phyloP scores from a whole-genome alignment of 805 yeast genomes.

The Lachancea quebecensis region DNA sequence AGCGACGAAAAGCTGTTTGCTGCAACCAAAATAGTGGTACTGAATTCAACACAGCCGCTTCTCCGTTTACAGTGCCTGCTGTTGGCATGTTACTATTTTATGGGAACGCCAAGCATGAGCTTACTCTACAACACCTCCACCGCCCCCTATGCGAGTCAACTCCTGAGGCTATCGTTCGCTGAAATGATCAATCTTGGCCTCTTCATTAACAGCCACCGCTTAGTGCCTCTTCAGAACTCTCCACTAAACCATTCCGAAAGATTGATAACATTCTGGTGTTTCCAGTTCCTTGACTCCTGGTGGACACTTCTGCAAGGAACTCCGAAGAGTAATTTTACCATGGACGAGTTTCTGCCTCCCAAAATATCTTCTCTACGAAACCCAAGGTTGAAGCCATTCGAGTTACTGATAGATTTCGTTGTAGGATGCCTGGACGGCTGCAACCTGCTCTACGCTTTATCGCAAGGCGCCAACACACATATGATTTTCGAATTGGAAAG shows the following conservation, averaged over 20 bases:
- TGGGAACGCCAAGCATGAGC: constrained; percentile 16
- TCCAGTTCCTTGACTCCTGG: constrained; percentile 28
- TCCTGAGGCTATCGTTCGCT: constrained; percentile 16
- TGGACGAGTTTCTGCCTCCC: constrained; percentile 25
- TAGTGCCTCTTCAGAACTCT: constrained; percentile 9
- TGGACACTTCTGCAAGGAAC: constrained; percentile 25
- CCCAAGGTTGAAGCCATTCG: constrained; percentile 21
- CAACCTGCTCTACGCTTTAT: constrained; percentile 16
- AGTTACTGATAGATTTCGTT: constrained; percentile 16
- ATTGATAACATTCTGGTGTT: constrained; percentile 24
- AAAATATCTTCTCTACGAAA: constrained; percentile 13
- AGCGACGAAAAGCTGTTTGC: constrained; percentile 23
- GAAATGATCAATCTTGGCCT: constrained; percentile 20
- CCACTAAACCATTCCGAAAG: constrained; percentile 7
- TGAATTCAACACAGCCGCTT: constrained; percentile 13
- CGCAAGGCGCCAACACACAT: constrained; percentile 11
- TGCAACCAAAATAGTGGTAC: constrained; percentile 20
- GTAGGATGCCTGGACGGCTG: constrained; percentile 21
- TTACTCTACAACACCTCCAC: constrained; percentile 6
- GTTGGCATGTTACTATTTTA: constrained; percentile 22
- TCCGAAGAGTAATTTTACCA: constrained; percentile 23
- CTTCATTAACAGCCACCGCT: constrained; percentile 19
- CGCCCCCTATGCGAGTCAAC: constrained; percentile 15
- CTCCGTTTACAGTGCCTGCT: constrained; percentile 19
- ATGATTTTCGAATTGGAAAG: constrained; percentile 16